These are phyloP conservation scores for Lithospermum erythrorhizon DNA, from an alignment of 257 asterid genomes.

Conservation along the genomic window DNA sequence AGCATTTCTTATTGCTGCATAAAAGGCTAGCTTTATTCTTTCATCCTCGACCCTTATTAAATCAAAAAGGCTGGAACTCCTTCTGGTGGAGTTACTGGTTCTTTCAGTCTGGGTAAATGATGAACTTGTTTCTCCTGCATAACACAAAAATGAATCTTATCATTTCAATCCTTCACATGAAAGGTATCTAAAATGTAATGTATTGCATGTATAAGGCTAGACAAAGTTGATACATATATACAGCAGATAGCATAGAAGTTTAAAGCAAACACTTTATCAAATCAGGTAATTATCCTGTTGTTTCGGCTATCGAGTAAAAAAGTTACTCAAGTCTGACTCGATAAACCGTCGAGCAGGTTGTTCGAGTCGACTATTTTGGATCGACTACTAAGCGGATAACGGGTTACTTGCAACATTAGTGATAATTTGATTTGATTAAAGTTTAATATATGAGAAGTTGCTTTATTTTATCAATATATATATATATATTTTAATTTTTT, in stretches of 20 bases:
- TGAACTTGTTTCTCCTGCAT: slow-evolving; percentile 78
- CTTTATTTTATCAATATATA: no score
- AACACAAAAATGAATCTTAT: slow-evolving; percentile 5
- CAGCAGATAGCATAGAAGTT: neutral
- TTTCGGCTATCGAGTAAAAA: no score
- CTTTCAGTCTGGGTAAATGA: slow-evolving; percentile 46
- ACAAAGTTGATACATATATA: neutral
- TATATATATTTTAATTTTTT: no score
- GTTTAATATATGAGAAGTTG: no score
- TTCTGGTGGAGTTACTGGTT: slow-evolving; percentile 58
- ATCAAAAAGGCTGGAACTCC: slow-evolving; percentile 83
- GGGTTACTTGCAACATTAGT: no score
- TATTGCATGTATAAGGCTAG: neutral
- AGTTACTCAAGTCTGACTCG: no score
- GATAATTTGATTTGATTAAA: no score
- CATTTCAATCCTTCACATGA: neutral
- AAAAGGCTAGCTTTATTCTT: slow-evolving; percentile 83
- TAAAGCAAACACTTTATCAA: no score
- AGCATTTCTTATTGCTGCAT: slow-evolving; percentile 69
- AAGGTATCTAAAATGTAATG: neutral
- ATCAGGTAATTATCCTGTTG: no score
- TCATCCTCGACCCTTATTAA: slow-evolving; percentile 82
- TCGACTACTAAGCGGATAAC: no score
- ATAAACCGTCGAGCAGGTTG: no score
- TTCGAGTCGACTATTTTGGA: no score